A percentile compares a stretch with the other conserved stretches of the same genome.
Evolutionary conservation across 2,329 filamentous ascomycete genomes (phyloP).

Genomic region (Periconia sp.): DNA sequence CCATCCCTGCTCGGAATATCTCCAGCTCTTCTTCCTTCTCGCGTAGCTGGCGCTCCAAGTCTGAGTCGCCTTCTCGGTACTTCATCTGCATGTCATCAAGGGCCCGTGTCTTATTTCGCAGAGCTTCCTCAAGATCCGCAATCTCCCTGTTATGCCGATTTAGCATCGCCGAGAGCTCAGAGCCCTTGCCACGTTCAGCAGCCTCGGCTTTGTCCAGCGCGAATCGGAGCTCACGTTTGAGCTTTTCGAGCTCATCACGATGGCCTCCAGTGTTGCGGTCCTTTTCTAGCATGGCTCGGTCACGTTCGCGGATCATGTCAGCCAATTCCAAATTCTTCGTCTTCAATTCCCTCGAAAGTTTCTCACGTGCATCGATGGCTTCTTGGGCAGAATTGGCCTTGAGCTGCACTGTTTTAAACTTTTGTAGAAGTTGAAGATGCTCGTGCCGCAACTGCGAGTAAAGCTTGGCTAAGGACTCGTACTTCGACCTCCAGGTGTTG

Average conservation of each 20-base stretch:
- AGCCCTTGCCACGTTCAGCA: constrained; percentile 89
- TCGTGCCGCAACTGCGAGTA: constrained; percentile 96
- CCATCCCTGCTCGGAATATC: constrained; percentile 97
- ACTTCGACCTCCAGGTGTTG: constrained; percentile 97
- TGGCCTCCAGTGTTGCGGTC: constrained; percentile 85
- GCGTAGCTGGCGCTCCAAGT: constrained; percentile 82
- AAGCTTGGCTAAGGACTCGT: constrained; percentile 93
- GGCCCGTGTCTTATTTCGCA: constrained; percentile 83
- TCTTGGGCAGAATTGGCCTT: constrained; percentile 98
- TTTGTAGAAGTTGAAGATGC: constrained; percentile 91
- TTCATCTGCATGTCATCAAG: constrained; percentile 83
- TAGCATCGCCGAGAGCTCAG: constrained; percentile 91
- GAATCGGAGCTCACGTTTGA: constrained; percentile 91
- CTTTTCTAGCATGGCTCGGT: constrained; percentile 90
- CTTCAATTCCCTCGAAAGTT: constrained; percentile 96
- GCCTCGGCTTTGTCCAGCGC: constrained; percentile 92
- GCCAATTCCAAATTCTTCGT: constrained; percentile 99
- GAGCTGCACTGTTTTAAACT: constrained; percentile 93
- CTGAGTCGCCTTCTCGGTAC: constrained; percentile 79
- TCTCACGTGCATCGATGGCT: constrained; percentile 92
- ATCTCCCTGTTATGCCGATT: constrained; percentile 97
- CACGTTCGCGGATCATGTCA: constrained; percentile 97
- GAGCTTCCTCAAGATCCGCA: constrained; percentile 91
- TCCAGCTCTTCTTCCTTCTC: constrained; percentile 98
- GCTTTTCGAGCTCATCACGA: constrained; percentile 92